phyloP scores from a whole-genome alignment of 2,329 filamentous ascomycete genomes.

The Coniochaeta ligniaria region DNA sequence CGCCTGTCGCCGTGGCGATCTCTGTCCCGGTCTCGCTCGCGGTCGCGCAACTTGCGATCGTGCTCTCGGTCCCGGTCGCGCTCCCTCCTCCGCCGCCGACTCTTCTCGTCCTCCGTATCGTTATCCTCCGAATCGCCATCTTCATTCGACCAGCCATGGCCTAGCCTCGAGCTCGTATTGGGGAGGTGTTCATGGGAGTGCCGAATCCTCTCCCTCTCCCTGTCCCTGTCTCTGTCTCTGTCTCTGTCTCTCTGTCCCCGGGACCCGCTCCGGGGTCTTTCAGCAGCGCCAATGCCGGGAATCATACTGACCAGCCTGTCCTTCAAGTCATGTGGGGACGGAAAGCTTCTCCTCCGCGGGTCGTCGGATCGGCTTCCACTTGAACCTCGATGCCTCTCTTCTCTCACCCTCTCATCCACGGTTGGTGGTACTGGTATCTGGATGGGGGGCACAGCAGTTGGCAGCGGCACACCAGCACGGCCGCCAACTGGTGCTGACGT shows the following conservation, averaged over 20 bases:
- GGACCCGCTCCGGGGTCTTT: constrained; percentile 28
- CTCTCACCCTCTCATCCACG: constrained; percentile 5
- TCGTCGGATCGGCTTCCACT: constrained; percentile 21
- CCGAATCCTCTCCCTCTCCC: constrained; percentile 12
- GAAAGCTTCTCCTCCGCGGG: constrained; percentile 23
- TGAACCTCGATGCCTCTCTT: constrained; percentile 5
- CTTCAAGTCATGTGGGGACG: constrained; percentile 28
- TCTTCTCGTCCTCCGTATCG: constrained; percentile 15
- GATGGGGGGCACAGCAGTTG: constrained; percentile 12
- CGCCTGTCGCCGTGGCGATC: constrained; percentile 19
- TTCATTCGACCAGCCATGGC: constrained; percentile 34
- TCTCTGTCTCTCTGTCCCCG: constrained; percentile 16
- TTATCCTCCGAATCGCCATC: constrained; percentile 25
- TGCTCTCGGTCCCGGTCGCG: constrained; percentile 30
- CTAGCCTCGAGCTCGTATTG: constrained; percentile 27
- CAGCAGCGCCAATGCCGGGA: constrained; percentile 24
- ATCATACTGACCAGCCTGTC: constrained; percentile 37
- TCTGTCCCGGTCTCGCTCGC: constrained; percentile 22
- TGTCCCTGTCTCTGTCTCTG: constrained; percentile 2
- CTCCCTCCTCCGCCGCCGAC: constrained; percentile 11
- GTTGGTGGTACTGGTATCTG: constrained; percentile 16
- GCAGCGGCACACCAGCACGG: neutral
- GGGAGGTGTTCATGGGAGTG: constrained; percentile 32
- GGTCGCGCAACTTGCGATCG: constrained; percentile 13
- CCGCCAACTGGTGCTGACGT: neutral